Evolutionary conservation across 2,329 filamentous ascomycete species (phyloP).

Genomic region (Lecanosticta acicola): DNA sequence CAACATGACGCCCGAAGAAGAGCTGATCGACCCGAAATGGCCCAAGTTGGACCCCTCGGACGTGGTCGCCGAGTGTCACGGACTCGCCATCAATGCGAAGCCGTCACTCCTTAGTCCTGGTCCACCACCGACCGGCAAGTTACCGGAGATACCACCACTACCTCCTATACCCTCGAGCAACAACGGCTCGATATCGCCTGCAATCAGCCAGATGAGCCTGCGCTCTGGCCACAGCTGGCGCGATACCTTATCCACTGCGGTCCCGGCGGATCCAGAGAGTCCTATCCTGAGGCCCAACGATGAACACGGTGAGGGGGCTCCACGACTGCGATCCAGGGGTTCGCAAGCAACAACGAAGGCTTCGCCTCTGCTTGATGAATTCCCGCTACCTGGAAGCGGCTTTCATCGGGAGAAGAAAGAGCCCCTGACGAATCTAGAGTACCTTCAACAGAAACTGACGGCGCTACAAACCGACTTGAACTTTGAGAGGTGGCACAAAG

Average conservation of each 20-base stretch:
- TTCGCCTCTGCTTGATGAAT: slow-evolving; percentile 25
- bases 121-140: slow-evolving; percentile 42
- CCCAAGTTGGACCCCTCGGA: slow-evolving; percentile 74
- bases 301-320: slow-evolving; percentile 11
- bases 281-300: slow-evolving; percentile 53
- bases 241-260: slow-evolving; percentile 49
- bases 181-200: slow-evolving; percentile 27
- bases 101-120: slow-evolving; percentile 41
- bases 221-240: slow-evolving; percentile 46
- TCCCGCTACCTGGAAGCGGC: slow-evolving; percentile 18
- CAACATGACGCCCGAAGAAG: slow-evolving; percentile 69
- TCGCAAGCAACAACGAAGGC: slow-evolving; percentile 2
- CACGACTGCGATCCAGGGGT: slow-evolving; percentile 15
- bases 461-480: slow-evolving; percentile 73
- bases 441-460: slow-evolving; percentile 68
- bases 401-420: slow-evolving; percentile 15
- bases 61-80: slow-evolving; percentile 73
- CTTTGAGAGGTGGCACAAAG: slow-evolving; percentile 77
- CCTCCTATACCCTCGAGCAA: slow-evolving; percentile 33
- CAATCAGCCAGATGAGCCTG: slow-evolving; percentile 27
- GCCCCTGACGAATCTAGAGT: slow-evolving; percentile 39
- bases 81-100: slow-evolving; percentile 51
- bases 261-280: slow-evolving; percentile 50
- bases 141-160: slow-evolving; percentile 42
- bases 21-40: slow-evolving; percentile 73